phyloP scores from a whole-genome alignment of 441 rosid species.

The Euphorbia celastroides region DNA sequence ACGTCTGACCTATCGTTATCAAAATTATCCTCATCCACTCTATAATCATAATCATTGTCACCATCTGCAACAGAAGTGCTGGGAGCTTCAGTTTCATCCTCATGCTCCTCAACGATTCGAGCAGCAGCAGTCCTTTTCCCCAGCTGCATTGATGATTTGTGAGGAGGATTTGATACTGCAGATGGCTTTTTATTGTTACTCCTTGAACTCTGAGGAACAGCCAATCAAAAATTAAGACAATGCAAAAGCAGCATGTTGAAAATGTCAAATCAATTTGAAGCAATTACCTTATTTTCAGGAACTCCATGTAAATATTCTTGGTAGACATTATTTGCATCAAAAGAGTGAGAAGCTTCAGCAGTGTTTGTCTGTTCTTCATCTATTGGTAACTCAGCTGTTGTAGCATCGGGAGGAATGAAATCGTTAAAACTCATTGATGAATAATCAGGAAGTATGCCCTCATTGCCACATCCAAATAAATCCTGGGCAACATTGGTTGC shows the following conservation, averaged over 20 bases:
- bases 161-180: slow-evolving; percentile 18
- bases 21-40: slow-evolving; percentile 27
- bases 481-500: slow-evolving; percentile 15
- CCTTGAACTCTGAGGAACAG: slow-evolving; percentile 28
- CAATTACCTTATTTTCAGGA: slow-evolving; percentile 34
- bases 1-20: slow-evolving; percentile 22
- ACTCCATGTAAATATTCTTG: slow-evolving; percentile 24
- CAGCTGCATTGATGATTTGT: slow-evolving; percentile 33
- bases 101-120: slow-evolving; percentile 30
- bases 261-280: slow-evolving; percentile 8
- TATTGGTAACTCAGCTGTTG: slow-evolving; percentile 31
- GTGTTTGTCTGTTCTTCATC: slow-evolving; percentile 32
- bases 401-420: slow-evolving; percentile 23
- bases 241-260: neutral
- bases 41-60: slow-evolving; percentile 20
- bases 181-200: slow-evolving; percentile 24
- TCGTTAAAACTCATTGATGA: slow-evolving; percentile 28
- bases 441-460: slow-evolving; percentile 35
- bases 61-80: slow-evolving; percentile 29
- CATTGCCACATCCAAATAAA: slow-evolving; percentile 24
- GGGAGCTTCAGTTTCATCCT: slow-evolving; percentile 34
- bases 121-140: slow-evolving; percentile 29
- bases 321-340: slow-evolving; percentile 14
- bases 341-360: slow-evolving; percentile 21
- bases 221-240: slow-evolving; percentile 6